Percentiles rank a stretch among this genome's conserved stretches.
phyloP scores from a whole-genome alignment of 2,329 filamentous ascomycete genomes.

The Fusarium dimerum region DNA sequence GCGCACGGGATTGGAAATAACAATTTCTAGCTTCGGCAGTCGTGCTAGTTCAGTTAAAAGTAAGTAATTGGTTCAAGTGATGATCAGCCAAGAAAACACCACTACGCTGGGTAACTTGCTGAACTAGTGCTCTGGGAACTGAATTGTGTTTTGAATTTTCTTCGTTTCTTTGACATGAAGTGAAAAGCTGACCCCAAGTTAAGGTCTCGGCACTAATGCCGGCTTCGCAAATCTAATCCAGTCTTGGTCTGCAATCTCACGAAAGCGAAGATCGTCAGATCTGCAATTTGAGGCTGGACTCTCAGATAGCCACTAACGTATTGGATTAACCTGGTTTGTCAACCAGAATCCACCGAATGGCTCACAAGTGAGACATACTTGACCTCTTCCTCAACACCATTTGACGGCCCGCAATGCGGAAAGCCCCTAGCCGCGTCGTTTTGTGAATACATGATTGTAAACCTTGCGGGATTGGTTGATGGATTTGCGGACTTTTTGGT shows the following conservation, averaged over 20 bases:
- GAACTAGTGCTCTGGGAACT: no score
- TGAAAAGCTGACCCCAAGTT: no score
- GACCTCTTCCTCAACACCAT: no score
- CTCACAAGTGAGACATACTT: constrained; percentile 22
- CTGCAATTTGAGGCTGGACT: constrained; percentile 4
- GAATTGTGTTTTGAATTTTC: no score
- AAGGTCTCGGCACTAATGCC: no score
- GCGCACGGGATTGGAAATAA: not conserved
- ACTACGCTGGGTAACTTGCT: no score
- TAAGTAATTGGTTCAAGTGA: not conserved
- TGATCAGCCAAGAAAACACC: not conserved
- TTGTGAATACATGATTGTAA: not conserved
- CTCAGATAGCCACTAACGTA: constrained; percentile 11
- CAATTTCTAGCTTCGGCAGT: not conserved
- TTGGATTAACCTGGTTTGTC: constrained; percentile 3
- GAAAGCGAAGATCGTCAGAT: constrained; percentile 17
- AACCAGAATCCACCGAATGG: constrained; percentile 9
- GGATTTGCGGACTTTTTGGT: not conserved
- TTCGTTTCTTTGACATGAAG: no score
- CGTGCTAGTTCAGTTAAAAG: not conserved
- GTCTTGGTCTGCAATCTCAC: constrained; percentile 2
- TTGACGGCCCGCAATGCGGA: constrained; percentile 4
- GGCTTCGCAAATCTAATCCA: not conserved
- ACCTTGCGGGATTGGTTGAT: constrained; percentile 9
- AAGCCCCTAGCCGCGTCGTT: not conserved